Base-by-base conservation (phyloP, 805 yeast species). In the Cyberlindnera xylosilytica region DNA sequence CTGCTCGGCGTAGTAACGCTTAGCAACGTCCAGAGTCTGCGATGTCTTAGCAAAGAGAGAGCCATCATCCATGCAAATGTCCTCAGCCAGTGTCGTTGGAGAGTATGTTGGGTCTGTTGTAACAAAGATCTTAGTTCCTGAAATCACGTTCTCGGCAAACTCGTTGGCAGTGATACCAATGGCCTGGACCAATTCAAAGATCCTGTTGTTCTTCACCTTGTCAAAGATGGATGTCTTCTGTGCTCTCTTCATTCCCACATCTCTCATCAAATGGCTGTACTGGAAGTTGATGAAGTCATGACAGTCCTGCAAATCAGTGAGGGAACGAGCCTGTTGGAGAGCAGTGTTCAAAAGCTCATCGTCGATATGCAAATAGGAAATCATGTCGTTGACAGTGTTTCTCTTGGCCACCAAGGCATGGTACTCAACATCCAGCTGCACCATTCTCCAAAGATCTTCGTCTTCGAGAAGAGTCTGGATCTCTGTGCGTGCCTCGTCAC, bases 361-460 rank as follows among this genome's bases (percentile, higher is more conserved):
- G 38, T 73, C 74, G 10, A 74, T 60, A n/a, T 68, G 66, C 44
- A 88, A 62, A 13, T 75, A 64, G 18, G 73, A 67, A 36, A 76
- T 75, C 41, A 86, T 68, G 40, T 74, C 75, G 45, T 74, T 74
- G 20, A 86, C 79, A 36, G 78, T 73, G 38, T 73, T 70, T 58
- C 83, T 78, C 67, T 88, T 90, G 48, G 84, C 87, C 44, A 84
- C 69, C 23, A 91, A 66, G 15, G 95, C 82, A 61, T 89, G 97
- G 62, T 80, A 93, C 52, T 88, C 97, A 50, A 89, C 73, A 62
- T 91, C 98, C 41, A 89, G 72, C 49, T 79, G 85, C 12, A 88
- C 81, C 50, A 91, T 83, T 58, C 90, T 77, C 99, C 99, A 93
- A 47, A 93, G 69, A 60, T 90, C 97, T 64, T 87, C 90, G 64